Conservation (phyloP, 2,329 filamentous ascomycete species). For the Botrytis aclada region DNA sequence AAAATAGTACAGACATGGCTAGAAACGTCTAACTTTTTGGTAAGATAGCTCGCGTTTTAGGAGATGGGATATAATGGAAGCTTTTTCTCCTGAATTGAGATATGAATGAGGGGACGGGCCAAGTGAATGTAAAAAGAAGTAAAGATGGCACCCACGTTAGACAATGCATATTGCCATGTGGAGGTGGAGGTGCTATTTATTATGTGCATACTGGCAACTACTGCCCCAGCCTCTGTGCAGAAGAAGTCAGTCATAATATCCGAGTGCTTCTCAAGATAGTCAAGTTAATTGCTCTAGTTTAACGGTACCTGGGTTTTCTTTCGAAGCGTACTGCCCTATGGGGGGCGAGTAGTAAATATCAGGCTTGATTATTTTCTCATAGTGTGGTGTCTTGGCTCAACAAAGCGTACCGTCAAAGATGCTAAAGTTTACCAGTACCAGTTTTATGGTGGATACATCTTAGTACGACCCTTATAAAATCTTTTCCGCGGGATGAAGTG, state of each 20-base stretch:
- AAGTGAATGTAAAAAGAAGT: neutral
- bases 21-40: neutral
- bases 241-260: neutral
- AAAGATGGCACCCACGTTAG: neutral
- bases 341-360: neutral
- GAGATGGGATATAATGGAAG: neutral
- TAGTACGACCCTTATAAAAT: neutral
- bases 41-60: neutral
- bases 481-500: neutral
- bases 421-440: neutral
- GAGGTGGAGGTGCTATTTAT: neutral
- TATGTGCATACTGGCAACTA: slow-evolving; percentile 4
- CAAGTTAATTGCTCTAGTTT: neutral
- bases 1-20: slow-evolving; percentile 37
- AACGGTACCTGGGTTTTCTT: neutral
- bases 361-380: neutral
- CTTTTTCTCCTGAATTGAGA: neutral
- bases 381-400: neutral
- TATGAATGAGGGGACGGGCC: neutral
- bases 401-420: neutral
- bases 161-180: neutral
- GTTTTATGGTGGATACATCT: neutral
- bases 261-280: neutral
- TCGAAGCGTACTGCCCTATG: neutral
- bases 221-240: neutral